Evolutionary conservation across 129 eudicot genomes (phyloP).

Genomic region (Arctium minus): DNA sequence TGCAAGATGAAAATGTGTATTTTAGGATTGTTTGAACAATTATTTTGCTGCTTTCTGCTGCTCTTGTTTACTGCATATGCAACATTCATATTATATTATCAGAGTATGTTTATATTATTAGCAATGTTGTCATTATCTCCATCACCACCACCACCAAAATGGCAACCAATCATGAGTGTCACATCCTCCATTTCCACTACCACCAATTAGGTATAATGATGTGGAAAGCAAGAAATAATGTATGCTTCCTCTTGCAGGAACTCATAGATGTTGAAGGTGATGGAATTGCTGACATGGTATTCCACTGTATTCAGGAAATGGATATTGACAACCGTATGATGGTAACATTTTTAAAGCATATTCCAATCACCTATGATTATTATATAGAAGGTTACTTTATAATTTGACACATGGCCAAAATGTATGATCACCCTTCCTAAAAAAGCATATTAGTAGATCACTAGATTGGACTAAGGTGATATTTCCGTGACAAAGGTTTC

Average conservation of each 20-base stretch:
- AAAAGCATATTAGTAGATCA: neutral
- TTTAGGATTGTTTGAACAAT: neutral
- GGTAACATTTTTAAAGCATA: conserved; percentile 38
- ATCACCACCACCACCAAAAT: neutral
- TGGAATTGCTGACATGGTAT: conserved; percentile 99
- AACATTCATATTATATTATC: neutral
- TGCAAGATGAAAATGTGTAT: neutral
- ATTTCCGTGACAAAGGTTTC: neutral
- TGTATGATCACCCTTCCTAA: neutral
- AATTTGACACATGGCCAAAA: neutral
- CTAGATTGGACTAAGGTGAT: neutral
- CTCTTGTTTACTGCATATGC: neutral
- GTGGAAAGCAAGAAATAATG: conserved; percentile 14
- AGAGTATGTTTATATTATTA: neutral
- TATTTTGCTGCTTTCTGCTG: conserved; percentile 4
- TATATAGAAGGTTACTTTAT: neutral
- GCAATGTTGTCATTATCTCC: neutral
- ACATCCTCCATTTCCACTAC: neutral
- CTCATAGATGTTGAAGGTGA: conserved; percentile 98
- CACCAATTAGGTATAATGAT: conserved; percentile 5
- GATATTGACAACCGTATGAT: conserved; percentile 98
- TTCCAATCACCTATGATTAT: neutral
- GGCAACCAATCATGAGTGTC: neutral
- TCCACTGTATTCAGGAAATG: conserved; percentile 97
- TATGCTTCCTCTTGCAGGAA: conserved; percentile 51